Evolutionary conservation across 1,284 basidiomycete genomes (phyloP), one percentile per base, ranked within the genome.

Genomic region (Schizophyllum commune): DNA sequence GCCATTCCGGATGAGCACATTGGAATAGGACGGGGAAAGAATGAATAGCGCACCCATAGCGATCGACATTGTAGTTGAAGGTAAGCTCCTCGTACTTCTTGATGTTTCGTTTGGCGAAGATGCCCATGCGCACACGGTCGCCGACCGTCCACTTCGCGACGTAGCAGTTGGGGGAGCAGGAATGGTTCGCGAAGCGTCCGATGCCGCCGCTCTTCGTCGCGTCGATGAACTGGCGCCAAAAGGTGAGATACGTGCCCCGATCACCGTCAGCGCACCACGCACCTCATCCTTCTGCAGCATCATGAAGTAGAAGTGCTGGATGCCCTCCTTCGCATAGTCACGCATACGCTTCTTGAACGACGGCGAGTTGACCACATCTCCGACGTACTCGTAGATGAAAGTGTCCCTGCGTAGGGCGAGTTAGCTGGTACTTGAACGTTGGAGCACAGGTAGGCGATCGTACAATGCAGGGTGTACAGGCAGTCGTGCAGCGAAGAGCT

Each of bases 81-180:
- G 96, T 99, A 65, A 99, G 77, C 75, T 99, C 97, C 72, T 99
- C 97, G 65, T 94, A 77, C 70, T 85, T 83, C 70, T 81, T 74
- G 67, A 99, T 91, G 64, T 83, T 73, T 62, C 96, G 83, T 70
- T 91, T 96, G 22, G 96, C 88, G 71, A 99, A 99, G 68, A 99
- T 98, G 57, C 96, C 96, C 97, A 98, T 99, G 34, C 96, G 89
- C 67, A 99, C 88, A 66, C 91, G 85, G 34, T 85, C 79, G 9
- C 93, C 96, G 13, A 99, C 86, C 17, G 95, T 95, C 97, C 97
- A 99, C 76, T 98, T 98, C 55, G 95, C 94, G n/a, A 99, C 96
- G 70, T 94, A 97, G 73, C 94, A 98, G 70, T 99, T 99, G 8
- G 97, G 97, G 67, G 89, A 94, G 74, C 97, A 99, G 65, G 94